Evolutionary conservation across 1,284 basidiomycete genomes (phyloP), one percentile per base, ranked within the genome.

Genomic region (Naganishia sp.): DNA sequence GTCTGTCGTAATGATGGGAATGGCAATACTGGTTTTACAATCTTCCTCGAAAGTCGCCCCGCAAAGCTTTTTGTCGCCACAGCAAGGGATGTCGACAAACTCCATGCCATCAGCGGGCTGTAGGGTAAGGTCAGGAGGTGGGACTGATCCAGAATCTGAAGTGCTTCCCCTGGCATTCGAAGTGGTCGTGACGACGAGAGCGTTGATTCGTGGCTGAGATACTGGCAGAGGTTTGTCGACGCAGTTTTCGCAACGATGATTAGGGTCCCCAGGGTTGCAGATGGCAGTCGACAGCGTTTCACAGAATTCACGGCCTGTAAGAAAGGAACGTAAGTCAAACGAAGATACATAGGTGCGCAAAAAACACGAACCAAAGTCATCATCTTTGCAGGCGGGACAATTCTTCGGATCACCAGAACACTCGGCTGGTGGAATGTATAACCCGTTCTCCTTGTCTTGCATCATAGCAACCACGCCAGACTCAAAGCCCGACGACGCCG

Each of bases 261-360:
- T 55, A 23, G 66, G 66, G 49, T 63, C 60, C 5, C 75, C 57
- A 33, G 76, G 68, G 21, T 81, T 76, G 55, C 80, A 80, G 23
- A 86, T 78, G n/a, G 85, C 84, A 69, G 86, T 83, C 69, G 84
- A 84, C 64, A 92, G 84, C 39, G 89, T 89, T 49, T 84, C 83
- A 75, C 92, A 94, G 77, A 94, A 94, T 25, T 91, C 91, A 74
- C 88, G 88, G 25, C 91, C 91, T 77, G 65, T 16, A 16, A 15
- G 6, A 39, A 10, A 31, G 4, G 53, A 39, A 13, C 6, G 18
- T 16, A 44, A 57, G 21, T 9, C 23, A 45, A 2, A 9, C 28
- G n/a, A 43, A 18, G 16, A 36, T 4, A 21, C 31, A 33, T 28
- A 28, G 28, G 28, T 21, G 21, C 13, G 7, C 4, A 2, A 16